Base-by-base conservation (phyloP, 2,329 filamentous ascomycete species). In the Beauveria sp. region DNA sequence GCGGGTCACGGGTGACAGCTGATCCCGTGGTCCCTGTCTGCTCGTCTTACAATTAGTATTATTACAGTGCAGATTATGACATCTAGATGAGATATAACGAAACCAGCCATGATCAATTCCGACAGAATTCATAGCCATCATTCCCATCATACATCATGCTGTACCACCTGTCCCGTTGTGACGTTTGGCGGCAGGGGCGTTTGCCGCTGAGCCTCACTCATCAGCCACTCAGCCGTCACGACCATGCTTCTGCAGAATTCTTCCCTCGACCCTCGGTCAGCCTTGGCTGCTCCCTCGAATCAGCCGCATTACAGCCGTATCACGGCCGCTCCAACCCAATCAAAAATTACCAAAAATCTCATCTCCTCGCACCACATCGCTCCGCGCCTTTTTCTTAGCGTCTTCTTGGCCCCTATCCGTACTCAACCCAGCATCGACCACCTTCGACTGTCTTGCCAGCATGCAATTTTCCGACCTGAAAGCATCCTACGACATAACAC, bases 151-250 rank as follows among this genome's bases (percentile, higher is more conserved):
- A 14, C 34, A 38, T 38, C 34, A 38, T 38, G 34, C 34, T 38
- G 34, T 38, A 38, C 34, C 34, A 38, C 34, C 34, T 38, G 34
- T 14, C 30, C 34, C 5, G 34, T 38, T 38, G 34, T 38, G 34
- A 54, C 38, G 30, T 28, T 54, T 54, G 38, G 34, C 51, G 51
- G 20, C 20, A 30, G 26, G 55, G 45, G 20, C 49, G 12, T 46
- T 38, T 59, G 46, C 57, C 57, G 57, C 47, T 52, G 57, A 59
- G 57, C 57, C 34, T 58, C 55, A 58, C 18, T 30, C 16, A 9
- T 28, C 26, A 28, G 34, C 47, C 38, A 57, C n/a, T 57, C 8
- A 56, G 30, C 40, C 6, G 30, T 40, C 38, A 55, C 38, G 14
- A n/a, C n/a, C 14, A 43, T 43, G 52, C 52, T 43, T 8, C 34